phyloP scores from a whole-genome alignment of 2,329 filamentous ascomycete genomes.

The Lecanicillium sp. region DNA sequence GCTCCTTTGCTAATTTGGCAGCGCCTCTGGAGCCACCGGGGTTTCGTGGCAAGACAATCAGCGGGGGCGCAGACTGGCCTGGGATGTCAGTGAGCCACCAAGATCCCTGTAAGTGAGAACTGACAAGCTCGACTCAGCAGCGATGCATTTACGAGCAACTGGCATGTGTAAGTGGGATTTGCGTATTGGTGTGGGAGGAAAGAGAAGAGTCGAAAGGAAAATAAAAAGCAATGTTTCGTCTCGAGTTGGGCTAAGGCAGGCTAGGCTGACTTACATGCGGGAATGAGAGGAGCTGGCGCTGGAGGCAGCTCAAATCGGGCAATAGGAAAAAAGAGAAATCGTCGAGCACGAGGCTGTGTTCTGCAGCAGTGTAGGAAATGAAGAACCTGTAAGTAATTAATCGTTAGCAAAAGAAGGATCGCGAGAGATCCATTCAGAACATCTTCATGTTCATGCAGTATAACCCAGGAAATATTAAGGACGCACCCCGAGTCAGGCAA shows the following conservation, averaged over 20 bases:
- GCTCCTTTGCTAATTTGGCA: neutral
- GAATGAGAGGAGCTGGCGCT: neutral
- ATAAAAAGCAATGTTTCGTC: conserved; percentile 1
- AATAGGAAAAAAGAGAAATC: conserved; percentile 1
- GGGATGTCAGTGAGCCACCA: conserved; percentile 6
- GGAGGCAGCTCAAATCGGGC: neutral
- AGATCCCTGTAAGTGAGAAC: conserved; percentile 18
- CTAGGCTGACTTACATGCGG: conserved; percentile 1
- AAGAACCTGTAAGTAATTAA: neutral
- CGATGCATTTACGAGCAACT: conserved; percentile 12
- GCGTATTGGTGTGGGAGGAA: neutral
- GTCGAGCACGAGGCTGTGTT: neutral
- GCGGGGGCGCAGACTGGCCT: neutral
- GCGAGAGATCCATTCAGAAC: neutral
- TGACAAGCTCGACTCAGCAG: conserved; percentile 10
- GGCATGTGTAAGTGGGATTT: neutral
- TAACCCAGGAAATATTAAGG: neutral
- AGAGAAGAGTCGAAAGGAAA: conserved; percentile 14
- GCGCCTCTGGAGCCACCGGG: neutral
- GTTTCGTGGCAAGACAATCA: conserved; percentile 14
- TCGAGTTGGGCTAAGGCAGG: neutral
- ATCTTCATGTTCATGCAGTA: neutral
- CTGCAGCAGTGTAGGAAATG: neutral
- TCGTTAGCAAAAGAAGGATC: neutral
- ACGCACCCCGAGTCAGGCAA: conserved; percentile 5